Base-by-base conservation (phyloP, 768 basidiomycete genomes). In the Podaxis sp. region DNA sequence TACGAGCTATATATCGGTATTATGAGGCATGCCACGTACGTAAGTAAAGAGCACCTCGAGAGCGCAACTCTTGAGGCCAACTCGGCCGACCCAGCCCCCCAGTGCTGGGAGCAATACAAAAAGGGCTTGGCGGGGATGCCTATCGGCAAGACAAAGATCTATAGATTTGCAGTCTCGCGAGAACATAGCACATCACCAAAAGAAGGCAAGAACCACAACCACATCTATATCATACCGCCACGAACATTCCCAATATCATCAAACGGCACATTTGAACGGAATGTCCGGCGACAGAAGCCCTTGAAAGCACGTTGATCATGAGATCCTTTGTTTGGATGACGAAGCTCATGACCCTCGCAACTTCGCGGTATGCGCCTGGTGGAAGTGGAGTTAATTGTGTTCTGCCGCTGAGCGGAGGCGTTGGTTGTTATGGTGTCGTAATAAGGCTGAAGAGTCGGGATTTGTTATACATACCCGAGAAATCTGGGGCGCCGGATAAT, bases 371-470 rank as follows among this genome's bases (percentile, higher is more conserved):
- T n/a, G n/a, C 27, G 11, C 47, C 47, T 19, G 25, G 37, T 50
- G 58, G 58, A n/a, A 9, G 58, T 52, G 49, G 58, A 38, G 58
- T 52, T 27, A 4, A 51, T 27, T 19, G 9, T n/a, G 22, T 59
- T 51, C 58, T 17, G 47, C 19, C 33, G 33, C 8, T 33, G 33
- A 33, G 33, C 33, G 33, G 33, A 33, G 33, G 33, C 33, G 33
- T 33, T 33, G 33, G 33, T 33, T 33, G 43, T 17, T 46, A n/a
- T 6, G 43, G 17, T 46, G 19, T 46, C 43, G 43, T 17, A 9
- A 19, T 19, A 19, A 19, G 17, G 43, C 19, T 46, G 43, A n/a
- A n/a, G 19, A 8, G 43, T 46, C 43, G 43, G 43, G 19, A n/a
- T 46, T 46, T 19, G 19, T n/a, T 19, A 19, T 7, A 5, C 15